Percentiles rank a stretch among this genome's conserved stretches.
Conservation (phyloP, 2,329 filamentous ascomycete genomes). For the Aspergillus proliferans region DNA sequence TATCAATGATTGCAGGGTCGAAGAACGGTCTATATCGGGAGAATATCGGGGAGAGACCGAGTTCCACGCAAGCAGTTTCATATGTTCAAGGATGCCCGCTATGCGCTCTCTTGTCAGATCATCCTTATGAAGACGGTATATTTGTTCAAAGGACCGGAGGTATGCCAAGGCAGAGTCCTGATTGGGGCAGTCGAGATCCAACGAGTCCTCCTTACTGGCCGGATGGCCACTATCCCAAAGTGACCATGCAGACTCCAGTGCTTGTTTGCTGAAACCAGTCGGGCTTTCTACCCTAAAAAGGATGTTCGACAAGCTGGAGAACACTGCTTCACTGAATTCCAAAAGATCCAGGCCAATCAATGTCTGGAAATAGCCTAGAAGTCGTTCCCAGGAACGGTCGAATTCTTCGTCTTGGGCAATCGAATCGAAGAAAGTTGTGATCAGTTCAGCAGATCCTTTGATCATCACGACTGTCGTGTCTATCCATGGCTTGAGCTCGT, state of each 20-base stretch:
- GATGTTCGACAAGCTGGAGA: constrained; percentile 60
- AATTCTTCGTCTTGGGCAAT: constrained; percentile 63
- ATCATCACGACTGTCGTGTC: constrained; percentile 70
- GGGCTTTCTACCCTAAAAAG: constrained; percentile 43
- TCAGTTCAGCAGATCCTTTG: constrained; percentile 64
- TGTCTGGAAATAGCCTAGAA: constrained; percentile 62
- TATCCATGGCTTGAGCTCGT: constrained; percentile 55
- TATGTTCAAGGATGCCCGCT: constrained; percentile 61
- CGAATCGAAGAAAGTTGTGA: constrained; percentile 69
- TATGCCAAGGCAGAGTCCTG: constrained; percentile 84
- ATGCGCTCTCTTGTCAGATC: constrained; percentile 59
- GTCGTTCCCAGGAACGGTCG: constrained; percentile 65
- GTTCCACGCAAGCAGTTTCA: constrained; percentile 65
- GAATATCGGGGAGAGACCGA: constrained; percentile 49
- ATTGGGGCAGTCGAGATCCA: constrained; percentile 54
- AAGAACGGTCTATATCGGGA: constrained; percentile 33
- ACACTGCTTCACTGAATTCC: constrained; percentile 66
- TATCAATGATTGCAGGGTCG: constrained; percentile 29
- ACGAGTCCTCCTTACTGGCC: constrained; percentile 35
- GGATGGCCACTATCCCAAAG: constrained; percentile 66
- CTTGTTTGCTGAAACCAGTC: constrained; percentile 38
- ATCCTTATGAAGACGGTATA: constrained; percentile 68
- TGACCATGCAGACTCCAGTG: constrained; percentile 59
- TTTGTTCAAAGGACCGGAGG: constrained; percentile 64
- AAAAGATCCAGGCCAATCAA: constrained; percentile 58